Evolutionary conservation across 495 filamentous ascomycete species (phyloP).

Genomic region (Aspergillus nidulans): DNA sequence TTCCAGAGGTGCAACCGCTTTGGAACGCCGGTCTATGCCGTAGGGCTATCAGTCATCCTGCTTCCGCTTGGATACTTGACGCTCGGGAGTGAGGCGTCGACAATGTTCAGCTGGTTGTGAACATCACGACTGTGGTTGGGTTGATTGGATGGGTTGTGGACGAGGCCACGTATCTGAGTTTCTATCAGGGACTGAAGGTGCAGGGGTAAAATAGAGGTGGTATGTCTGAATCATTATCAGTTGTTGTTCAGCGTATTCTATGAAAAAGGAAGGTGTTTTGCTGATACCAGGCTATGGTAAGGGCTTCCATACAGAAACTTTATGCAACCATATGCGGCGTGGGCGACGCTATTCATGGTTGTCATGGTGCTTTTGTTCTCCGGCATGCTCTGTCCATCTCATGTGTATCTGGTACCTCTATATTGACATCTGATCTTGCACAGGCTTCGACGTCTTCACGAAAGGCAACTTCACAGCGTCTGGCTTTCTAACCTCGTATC

Average conservation of each 20-base stretch:
- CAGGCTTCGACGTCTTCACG: background rate
- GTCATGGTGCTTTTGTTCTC: background rate
- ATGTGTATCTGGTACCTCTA: too few species aligned
- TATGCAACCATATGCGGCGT: background rate
- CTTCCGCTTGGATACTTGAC: constrained; percentile 52
- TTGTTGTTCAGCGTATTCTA: background rate
- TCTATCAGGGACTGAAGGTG: constrained; percentile 53
- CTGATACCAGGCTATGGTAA: background rate
- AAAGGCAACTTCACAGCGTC: background rate
- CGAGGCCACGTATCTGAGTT: constrained; percentile 58
- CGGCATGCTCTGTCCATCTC: background rate
- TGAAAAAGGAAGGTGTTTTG: too few species aligned
- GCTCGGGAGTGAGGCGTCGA: constrained; percentile 28
- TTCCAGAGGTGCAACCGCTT: constrained; percentile 9
- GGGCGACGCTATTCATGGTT: background rate
- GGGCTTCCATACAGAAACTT: background rate
- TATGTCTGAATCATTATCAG: background rate
- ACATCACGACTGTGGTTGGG: constrained; percentile 52
- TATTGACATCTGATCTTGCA: background rate
- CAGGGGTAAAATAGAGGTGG: constrained; percentile 51
- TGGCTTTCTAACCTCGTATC: background rate
- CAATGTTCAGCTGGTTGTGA: constrained; percentile 57
- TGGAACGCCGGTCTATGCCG: background rate
- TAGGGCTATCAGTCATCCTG: constrained; percentile 31
- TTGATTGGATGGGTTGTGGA: constrained; percentile 61